These are phyloP conservation scores for Dactylonectria macrodidyma DNA, from an alignment of 2,329 filamentous ascomycete genomes.

Conservation along the genomic window DNA sequence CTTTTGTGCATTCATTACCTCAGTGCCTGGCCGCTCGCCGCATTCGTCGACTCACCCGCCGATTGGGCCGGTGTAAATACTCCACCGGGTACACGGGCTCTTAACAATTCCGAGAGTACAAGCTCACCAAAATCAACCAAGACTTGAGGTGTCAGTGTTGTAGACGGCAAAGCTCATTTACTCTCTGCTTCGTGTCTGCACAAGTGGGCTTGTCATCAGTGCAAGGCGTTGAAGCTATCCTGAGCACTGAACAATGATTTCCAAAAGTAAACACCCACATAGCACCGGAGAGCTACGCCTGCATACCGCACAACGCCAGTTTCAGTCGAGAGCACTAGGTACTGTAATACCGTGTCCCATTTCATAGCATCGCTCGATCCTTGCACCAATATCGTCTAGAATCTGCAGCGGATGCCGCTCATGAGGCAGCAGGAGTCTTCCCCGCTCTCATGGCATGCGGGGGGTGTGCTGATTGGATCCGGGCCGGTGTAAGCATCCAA, in stretches of 20 bases:
- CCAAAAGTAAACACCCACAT: conserved; percentile 2
- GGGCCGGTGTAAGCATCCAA: conserved; percentile 32
- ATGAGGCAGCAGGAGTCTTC: conserved; percentile 24
- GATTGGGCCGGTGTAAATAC: conserved; percentile 20
- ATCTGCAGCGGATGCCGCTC: conserved; percentile 21
- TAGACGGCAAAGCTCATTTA: neutral
- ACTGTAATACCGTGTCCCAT: conserved; percentile 1
- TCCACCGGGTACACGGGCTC: conserved; percentile 28
- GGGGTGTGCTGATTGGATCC: conserved; percentile 31
- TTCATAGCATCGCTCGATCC: conserved; percentile 23
- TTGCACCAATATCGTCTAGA: conserved; percentile 26
- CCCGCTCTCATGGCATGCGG: conserved; percentile 23
- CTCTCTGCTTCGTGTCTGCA: neutral
- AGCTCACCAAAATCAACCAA: conserved; percentile 8
- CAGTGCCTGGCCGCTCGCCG: conserved; percentile 31
- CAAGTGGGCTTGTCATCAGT: conserved; percentile 1
- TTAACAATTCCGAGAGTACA: conserved; percentile 35
- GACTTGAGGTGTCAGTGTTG: neutral
- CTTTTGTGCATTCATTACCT: conserved; percentile 40
- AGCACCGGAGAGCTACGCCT: neutral
- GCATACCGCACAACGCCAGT: conserved; percentile 6
- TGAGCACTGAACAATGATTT: neutral
- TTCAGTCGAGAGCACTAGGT: conserved; percentile 9
- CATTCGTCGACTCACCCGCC: conserved; percentile 23
- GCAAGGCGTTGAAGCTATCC: neutral